Evolutionary conservation across 2,329 filamentous ascomycete species (phyloP), one percentile per base, ranked within the genome.

Genomic region (Fulvia fulva): DNA sequence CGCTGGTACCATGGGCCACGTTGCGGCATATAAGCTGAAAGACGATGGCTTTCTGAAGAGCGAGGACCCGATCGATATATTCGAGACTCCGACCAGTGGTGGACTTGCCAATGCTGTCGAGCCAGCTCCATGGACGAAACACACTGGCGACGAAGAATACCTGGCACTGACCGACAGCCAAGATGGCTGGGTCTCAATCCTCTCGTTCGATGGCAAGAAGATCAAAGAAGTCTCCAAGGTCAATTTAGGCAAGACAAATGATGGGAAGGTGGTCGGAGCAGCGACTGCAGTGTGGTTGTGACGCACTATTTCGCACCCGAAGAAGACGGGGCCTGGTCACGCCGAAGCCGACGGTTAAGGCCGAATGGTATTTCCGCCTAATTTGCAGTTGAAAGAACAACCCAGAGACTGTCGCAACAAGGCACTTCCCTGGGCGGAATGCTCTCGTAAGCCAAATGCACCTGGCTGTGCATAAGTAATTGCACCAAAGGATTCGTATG

Each of bases 91-190:
- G 3, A 73, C 71, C 11, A 70, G 66, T 56, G 71, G 71, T 16
- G 71, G 71, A 0, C 63, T 73, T 19, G 71, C 71, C 6, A 73
- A 73, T 60, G 71, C 70, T 9, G 68, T 73, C 12, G 70, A 73
- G 59, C 67, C 69, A 4, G 69, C 70, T 25, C 71, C 71, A 0
- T 69, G 65, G 61, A 53, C 30, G 12, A 50, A 57, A 22, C 50
- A 60, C 14, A 57, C 60, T 41, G 61, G 58, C 1, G 62, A 57
- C 19, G 46, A 60, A 1, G 70, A 73, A 53, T 72, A 71, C 47
- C 30, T 73, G 37, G 71, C 71, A 4, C 55, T 73, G 64, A 72
- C 70, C 2, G 71, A 73, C 54, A 72, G 69, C 52, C 64, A 72
- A 47, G 68, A 72, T 50, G 70, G 71, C 0, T 67, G 64, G 59